phyloP scores from a whole-genome alignment of 345 rosid genomes.

The Moricandia moricandioides region DNA sequence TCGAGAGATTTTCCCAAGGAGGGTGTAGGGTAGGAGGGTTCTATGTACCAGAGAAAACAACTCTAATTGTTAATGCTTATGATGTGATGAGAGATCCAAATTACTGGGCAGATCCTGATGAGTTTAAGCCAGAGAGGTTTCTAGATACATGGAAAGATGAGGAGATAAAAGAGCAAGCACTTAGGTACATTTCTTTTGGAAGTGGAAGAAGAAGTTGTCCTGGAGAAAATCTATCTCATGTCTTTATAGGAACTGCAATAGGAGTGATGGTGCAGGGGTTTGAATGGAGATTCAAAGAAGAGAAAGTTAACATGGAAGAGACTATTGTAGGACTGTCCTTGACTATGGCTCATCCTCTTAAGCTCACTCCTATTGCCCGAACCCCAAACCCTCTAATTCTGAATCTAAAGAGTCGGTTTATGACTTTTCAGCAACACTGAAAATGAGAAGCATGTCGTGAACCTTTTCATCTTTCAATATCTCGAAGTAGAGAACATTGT shows the following conservation, averaged over 20 bases:
- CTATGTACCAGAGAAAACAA: conserved; percentile 50
- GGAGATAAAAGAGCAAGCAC: conserved; percentile 43
- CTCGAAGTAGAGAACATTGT: too few species aligned
- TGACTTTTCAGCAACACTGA: not conserved
- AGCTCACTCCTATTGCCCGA: conserved; percentile 13
- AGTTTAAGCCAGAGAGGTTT: conserved; percentile 58
- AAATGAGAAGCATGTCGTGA: too few species aligned
- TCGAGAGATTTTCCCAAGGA: conserved; percentile 41
- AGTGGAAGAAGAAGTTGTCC: conserved; percentile 70
- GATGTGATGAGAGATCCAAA: conserved; percentile 55
- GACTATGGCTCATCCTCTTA: conserved; percentile 27
- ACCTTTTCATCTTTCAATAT: too few species aligned
- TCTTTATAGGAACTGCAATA: conserved; percentile 12
- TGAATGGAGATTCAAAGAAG: conserved; percentile 44
- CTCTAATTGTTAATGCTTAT: conserved; percentile 52
- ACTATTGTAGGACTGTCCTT: not conserved
- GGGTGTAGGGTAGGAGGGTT: conserved; percentile 41
- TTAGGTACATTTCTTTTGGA: conserved; percentile 59
- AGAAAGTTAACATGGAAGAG: conserved; percentile 23
- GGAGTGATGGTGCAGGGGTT: conserved; percentile 38
- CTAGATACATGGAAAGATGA: not conserved
- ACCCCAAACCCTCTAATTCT: not conserved
- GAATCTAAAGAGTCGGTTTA: not conserved
- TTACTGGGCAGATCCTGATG: conserved; percentile 55
- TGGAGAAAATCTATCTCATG: conserved; percentile 46